Percentiles rank a stretch among this genome's conserved stretches.
Evolutionary conservation across 2,329 filamentous ascomycete species (phyloP).

Genomic region (Colletotrichum cereale): DNA sequence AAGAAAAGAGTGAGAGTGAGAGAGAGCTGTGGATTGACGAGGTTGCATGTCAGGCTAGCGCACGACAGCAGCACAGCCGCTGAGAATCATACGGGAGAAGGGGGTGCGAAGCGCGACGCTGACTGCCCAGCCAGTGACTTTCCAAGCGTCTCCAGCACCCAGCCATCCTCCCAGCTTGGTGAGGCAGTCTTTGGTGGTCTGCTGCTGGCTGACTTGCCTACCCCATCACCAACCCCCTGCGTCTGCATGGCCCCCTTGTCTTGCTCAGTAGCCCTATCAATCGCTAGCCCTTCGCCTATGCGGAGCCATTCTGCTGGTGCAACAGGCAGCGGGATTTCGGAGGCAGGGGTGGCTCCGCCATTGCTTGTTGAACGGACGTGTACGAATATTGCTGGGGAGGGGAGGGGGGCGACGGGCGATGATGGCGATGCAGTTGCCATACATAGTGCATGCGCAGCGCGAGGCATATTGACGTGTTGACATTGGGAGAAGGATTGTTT

Average conservation of each 20-base stretch:
- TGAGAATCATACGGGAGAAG: background rate
- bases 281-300: slow-evolving; percentile 19
- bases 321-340: slow-evolving; percentile 27
- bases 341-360: slow-evolving; percentile 3
- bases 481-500: slow-evolving; percentile 18
- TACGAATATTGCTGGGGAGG: background rate
- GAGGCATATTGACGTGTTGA: slow-evolving; percentile 20
- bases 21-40: slow-evolving; percentile 8
- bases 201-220: background rate
- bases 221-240: slow-evolving; percentile 22
- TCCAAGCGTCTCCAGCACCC: background rate
- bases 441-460: background rate
- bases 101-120: background rate
- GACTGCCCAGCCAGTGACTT: background rate
- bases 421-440: slow-evolving; percentile 27
- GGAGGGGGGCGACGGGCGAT: background rate
- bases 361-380: background rate
- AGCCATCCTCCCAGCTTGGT: background rate
- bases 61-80: slow-evolving; percentile 27
- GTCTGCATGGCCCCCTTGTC: slow-evolving; percentile 35
- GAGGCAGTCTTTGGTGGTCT: background rate
- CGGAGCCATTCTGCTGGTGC: slow-evolving; percentile 23
- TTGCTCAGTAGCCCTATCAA: slow-evolving; percentile 33
- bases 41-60: slow-evolving; percentile 31
- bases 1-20: background rate